Percentiles rank a stretch among this genome's conserved stretches.
Evolutionary conservation across 2,329 filamentous ascomycete species (phyloP).

Genomic region (Colletotrichum sidae): DNA sequence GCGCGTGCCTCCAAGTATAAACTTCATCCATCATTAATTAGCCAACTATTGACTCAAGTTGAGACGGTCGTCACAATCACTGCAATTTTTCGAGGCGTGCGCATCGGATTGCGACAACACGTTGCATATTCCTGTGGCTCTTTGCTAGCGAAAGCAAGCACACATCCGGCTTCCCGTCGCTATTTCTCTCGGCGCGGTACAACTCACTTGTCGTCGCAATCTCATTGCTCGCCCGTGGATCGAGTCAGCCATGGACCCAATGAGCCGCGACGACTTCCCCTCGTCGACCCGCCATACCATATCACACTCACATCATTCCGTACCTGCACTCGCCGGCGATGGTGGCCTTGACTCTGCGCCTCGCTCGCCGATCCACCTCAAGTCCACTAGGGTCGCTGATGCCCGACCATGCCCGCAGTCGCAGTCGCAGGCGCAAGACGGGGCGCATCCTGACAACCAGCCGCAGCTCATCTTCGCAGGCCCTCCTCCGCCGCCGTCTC

Average conservation of each 20-base stretch:
- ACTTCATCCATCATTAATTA: background rate
- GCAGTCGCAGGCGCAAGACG: background rate
- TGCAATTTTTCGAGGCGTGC: background rate
- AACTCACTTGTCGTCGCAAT: slow-evolving; percentile 4
- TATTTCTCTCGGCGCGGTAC: background rate
- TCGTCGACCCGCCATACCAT: slow-evolving; percentile 47
- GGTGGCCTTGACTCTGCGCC: slow-evolving; percentile 34
- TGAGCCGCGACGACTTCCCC: slow-evolving; percentile 45
- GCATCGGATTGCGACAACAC: background rate
- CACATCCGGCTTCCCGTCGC: background rate
- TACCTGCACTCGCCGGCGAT: slow-evolving; percentile 14
- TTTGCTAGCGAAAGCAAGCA: background rate
- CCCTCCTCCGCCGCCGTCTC: background rate
- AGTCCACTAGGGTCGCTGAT: slow-evolving; percentile 40
- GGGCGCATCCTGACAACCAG: slow-evolving; percentile 7
- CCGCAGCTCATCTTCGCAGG: slow-evolving; percentile 11
- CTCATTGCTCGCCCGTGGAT: slow-evolving; percentile 27
- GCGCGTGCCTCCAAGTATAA: no score
- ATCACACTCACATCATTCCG: slow-evolving; percentile 8
- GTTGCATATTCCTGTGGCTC: slow-evolving; percentile 2
- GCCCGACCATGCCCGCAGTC: slow-evolving; percentile 42
- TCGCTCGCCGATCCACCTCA: slow-evolving; percentile 39
- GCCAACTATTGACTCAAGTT: background rate
- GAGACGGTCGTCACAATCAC: background rate
- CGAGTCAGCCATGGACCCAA: slow-evolving; percentile 31